Percentiles rank a stretch among this genome's conserved stretches.
phyloP scores from a whole-genome alignment of 257 asterid genomes.

The Solanum piurae region DNA sequence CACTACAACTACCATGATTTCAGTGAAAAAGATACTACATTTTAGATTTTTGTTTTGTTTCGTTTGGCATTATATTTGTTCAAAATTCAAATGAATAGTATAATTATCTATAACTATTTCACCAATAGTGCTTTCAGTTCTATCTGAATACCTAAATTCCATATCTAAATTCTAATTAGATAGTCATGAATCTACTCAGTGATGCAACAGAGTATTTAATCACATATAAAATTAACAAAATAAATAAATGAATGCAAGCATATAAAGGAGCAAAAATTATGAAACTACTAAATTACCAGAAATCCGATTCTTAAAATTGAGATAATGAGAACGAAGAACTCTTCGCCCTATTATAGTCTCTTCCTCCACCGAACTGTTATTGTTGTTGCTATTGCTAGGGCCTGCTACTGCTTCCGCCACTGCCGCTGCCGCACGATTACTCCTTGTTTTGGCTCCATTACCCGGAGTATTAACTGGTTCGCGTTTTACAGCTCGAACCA shows the following conservation, averaged over 20 bases:
- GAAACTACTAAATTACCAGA: slow-evolving; percentile 8
- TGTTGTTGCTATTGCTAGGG: background rate
- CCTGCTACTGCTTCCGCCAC: background rate
- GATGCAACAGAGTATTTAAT: background rate
- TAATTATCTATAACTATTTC: background rate
- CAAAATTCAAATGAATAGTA: background rate
- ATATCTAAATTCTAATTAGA: background rate
- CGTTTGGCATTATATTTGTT: background rate
- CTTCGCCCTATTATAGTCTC: slow-evolving; percentile 13
- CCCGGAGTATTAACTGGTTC: slow-evolving; percentile 1
- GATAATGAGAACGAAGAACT: slow-evolving; percentile 32
- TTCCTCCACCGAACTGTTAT: background rate
- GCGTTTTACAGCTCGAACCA: slow-evolving; percentile 14
- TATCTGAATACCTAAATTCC: background rate
- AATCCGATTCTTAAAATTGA: slow-evolving; percentile 23
- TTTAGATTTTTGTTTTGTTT: background rate
- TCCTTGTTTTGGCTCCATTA: background rate
- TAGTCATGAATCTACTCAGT: background rate
- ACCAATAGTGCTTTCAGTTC: background rate
- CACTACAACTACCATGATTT: background rate
- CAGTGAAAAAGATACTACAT: background rate
- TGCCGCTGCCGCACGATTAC: background rate
- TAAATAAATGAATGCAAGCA: background rate
- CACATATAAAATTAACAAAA: background rate
- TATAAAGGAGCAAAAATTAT: background rate